Evolutionary conservation across 1,139 yeast genomes (phyloP).

Genomic region (Candida glucosophila): DNA sequence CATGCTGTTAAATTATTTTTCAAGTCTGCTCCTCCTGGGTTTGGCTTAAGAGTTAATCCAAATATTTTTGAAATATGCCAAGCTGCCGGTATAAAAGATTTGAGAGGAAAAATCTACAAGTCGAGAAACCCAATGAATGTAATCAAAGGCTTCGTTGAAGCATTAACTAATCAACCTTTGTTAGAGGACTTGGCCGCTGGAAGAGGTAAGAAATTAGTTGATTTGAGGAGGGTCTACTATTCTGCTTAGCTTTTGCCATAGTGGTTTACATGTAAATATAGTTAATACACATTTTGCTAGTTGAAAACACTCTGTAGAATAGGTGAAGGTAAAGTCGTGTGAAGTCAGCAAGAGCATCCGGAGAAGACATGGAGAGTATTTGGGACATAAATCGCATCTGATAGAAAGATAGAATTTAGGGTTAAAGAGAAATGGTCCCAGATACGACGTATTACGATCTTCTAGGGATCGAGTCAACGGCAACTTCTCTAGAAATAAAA

Average conservation of each 20-base stretch:
- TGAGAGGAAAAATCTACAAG: slow-evolving; percentile 84
- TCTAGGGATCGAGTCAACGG: slow-evolving; percentile 58
- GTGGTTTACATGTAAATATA: no score
- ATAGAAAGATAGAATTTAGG: no score
- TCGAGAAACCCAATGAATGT: slow-evolving; percentile 94
- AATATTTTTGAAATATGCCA: slow-evolving; percentile 87
- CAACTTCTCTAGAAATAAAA: slow-evolving; percentile 78
- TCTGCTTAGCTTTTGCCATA: no score
- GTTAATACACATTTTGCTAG: no score
- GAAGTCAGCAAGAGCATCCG: no score
- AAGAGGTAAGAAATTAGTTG: slow-evolving; percentile 93
- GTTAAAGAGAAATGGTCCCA: no score
- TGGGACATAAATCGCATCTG: no score
- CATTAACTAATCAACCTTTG: slow-evolving; percentile 70
- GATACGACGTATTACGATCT: slow-evolving; percentile 86
- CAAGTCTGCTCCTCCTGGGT: slow-evolving; percentile 88
- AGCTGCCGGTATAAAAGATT: slow-evolving; percentile 90
- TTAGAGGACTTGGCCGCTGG: slow-evolving; percentile 83
- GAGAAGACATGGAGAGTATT: no score
- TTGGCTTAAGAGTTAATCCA: slow-evolving; percentile 89
- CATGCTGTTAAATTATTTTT: slow-evolving; percentile 81
- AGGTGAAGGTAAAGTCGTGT: no score
- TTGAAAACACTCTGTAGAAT: no score
- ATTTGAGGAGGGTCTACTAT: slow-evolving; percentile 84
- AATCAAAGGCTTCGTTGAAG: slow-evolving; percentile 84